These are phyloP conservation scores for Tricholoma bakamatsutake DNA, from an alignment of 768 basidiomycete genomes.

Conservation along the genomic window DNA sequence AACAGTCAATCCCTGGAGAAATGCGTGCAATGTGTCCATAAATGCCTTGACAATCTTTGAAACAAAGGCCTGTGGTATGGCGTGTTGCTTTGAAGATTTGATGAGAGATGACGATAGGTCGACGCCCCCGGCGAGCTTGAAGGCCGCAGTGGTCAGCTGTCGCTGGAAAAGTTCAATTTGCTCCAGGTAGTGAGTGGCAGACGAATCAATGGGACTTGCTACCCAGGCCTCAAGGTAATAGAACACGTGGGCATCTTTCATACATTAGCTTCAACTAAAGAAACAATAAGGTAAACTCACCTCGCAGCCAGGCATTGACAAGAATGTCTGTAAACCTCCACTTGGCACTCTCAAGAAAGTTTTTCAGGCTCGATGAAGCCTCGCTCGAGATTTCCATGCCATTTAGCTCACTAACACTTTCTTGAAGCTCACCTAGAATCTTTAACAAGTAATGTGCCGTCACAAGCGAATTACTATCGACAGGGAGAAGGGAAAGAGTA, in stretches of 20 bases:
- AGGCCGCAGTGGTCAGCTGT: constrained; percentile 67
- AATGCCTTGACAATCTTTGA: constrained; percentile 79
- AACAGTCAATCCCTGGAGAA: constrained; percentile 80
- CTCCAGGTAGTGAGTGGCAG: constrained; percentile 69
- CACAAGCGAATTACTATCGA: constrained; percentile 74
- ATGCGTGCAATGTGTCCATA: constrained; percentile 77
- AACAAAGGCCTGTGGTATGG: constrained; percentile 58
- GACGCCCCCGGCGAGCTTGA: constrained; percentile 76
- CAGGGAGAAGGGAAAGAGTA: constrained; percentile 56
- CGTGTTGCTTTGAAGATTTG: constrained; percentile 52
- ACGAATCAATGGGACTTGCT: constrained; percentile 52
- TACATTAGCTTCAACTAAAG: background rate
- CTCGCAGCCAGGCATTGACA: constrained; percentile 74
- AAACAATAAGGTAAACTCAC: constrained; percentile 33
- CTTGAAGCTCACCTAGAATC: constrained; percentile 80
- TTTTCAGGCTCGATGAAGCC: constrained; percentile 57
- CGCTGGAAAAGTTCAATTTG: constrained; percentile 79
- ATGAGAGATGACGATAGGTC: constrained; percentile 48
- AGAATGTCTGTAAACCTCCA: constrained; percentile 89
- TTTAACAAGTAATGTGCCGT: constrained; percentile 76
- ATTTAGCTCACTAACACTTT: constrained; percentile 76
- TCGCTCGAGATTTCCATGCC: constrained; percentile 80
- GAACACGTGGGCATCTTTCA: constrained; percentile 73
- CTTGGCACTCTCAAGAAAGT: constrained; percentile 70
- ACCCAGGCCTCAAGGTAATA: constrained; percentile 87